Conservation (phyloP, 2,329 filamentous ascomycete species). For the Ophiostoma triangulosporum region DNA sequence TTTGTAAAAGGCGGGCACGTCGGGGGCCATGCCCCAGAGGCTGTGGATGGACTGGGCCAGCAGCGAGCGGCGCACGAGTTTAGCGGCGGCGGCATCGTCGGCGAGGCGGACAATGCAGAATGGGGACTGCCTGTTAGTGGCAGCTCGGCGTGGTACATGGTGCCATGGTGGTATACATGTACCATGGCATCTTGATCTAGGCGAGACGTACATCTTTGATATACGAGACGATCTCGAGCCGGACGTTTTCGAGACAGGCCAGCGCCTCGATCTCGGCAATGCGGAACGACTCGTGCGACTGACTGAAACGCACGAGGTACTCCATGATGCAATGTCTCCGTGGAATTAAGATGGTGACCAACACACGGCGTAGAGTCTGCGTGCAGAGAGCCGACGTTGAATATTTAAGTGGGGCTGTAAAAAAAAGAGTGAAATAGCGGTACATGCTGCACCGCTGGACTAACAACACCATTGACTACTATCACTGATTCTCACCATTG, state of each 20-base stretch:
- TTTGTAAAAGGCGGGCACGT: constrained; percentile 54
- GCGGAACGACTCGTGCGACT: constrained; percentile 84
- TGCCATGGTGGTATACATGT: too few species aligned
- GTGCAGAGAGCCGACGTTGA: constrained; percentile 6
- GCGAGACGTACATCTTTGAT: constrained; percentile 30
- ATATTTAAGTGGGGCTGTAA: constrained; percentile 11
- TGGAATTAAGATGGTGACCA: not conserved
- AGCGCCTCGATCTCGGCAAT: constrained; percentile 72
- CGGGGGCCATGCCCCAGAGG: constrained; percentile 65
- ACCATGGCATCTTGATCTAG: not conserved
- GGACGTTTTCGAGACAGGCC: constrained; percentile 51
- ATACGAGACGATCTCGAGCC: constrained; percentile 64
- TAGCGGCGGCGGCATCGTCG: constrained; percentile 48
- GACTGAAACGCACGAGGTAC: constrained; percentile 80
- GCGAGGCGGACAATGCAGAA: constrained; percentile 66
- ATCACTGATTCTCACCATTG: too few species aligned
- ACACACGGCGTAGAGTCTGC: too few species aligned
- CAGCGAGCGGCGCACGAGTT: constrained; percentile 63
- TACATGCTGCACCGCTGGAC: not conserved
- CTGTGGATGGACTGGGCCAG: constrained; percentile 75
- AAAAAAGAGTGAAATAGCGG: constrained; percentile 2
- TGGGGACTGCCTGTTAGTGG: constrained; percentile 49
- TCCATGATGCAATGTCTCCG: constrained; percentile 38
- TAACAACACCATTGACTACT: too few species aligned
- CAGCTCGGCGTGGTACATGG: too few species aligned